These are phyloP conservation scores for Cerrena zonata DNA, from an alignment of 1,284 basidiomycete genomes.

Conservation along the genomic window DNA sequence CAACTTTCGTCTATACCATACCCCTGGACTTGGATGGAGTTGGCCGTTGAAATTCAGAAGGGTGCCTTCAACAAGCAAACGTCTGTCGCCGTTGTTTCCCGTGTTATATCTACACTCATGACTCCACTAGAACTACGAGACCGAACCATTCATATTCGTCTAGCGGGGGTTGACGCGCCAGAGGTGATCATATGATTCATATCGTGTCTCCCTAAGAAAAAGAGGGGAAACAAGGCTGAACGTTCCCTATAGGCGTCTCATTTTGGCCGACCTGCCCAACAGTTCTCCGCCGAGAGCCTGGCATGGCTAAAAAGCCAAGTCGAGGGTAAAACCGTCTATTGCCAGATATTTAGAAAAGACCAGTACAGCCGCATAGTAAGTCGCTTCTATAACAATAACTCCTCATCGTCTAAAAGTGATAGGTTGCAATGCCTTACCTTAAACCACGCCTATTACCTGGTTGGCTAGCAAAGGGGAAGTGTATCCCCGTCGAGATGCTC, in stretches of 20 bases:
- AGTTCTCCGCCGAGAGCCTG: conserved; percentile 64
- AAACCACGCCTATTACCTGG: conserved; percentile 45
- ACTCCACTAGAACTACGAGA: conserved; percentile 68
- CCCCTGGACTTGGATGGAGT: conserved; percentile 66
- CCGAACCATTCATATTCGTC: conserved; percentile 76
- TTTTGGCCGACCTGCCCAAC: conserved; percentile 75
- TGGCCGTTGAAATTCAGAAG: conserved; percentile 66
- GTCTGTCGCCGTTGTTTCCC: no score
- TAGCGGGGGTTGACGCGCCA: conserved; percentile 86
- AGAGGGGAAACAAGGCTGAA: no score
- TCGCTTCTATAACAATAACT: conserved; percentile 8
- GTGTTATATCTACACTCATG: no score
- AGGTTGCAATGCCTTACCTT: conserved; percentile 66
- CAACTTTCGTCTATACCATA: conserved; percentile 79
- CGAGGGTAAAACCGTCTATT: conserved; percentile 54
- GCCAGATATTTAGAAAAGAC: conserved; percentile 70
- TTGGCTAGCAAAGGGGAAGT: conserved; percentile 43
- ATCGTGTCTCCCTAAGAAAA: not conserved
- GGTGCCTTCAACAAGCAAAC: conserved; percentile 57
- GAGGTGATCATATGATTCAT: conserved; percentile 48
- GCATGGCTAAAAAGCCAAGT: conserved; percentile 63
- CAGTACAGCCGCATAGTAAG: conserved; percentile 77
- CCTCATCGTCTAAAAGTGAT: not conserved
- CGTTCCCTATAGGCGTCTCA: conserved; percentile 69
- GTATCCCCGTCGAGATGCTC: conserved; percentile 73